A percentile compares a stretch with the other conserved stretches of the same genome.
Conservation (phyloP, 148 eudicot species). For the Hydrangea macrophylla region DNA sequence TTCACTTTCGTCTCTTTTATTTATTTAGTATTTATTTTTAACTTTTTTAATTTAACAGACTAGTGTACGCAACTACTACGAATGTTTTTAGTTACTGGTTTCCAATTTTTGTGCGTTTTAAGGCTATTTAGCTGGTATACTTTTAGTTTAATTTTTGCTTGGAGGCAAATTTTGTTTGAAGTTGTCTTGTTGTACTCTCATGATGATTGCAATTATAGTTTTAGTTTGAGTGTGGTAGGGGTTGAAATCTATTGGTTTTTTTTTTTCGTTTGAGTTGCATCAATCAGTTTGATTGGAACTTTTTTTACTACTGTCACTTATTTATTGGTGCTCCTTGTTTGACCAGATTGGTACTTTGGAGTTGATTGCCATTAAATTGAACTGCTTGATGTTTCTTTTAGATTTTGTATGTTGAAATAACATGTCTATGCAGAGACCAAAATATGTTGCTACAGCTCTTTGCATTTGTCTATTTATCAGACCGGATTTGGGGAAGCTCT, state of each 20-base stretch:
- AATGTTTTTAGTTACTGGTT: neutral
- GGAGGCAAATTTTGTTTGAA: neutral
- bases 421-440: neutral
- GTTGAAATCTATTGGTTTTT: neutral
- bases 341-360: neutral
- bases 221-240: neutral
- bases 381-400: neutral
- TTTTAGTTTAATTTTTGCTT: neutral
- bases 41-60: no score
- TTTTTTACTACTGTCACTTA: neutral
- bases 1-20: neutral
- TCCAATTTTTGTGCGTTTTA: neutral
- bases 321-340: neutral
- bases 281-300: neutral
- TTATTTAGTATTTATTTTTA: neutral
- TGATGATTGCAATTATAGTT: neutral
- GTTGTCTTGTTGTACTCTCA: neutral
- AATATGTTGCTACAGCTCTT: neutral
- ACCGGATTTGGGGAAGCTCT: neutral
- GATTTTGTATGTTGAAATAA: slow-evolving; percentile 2
- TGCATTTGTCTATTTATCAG: neutral
- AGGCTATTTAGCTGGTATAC: neutral
- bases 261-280: neutral
- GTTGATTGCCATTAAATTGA: neutral
- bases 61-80: no score